A percentile compares a stretch with the other conserved stretches of the same genome.
phyloP scores from a whole-genome alignment of 176 grass and related monocot genomes.

The Oryza meyeriana region DNA sequence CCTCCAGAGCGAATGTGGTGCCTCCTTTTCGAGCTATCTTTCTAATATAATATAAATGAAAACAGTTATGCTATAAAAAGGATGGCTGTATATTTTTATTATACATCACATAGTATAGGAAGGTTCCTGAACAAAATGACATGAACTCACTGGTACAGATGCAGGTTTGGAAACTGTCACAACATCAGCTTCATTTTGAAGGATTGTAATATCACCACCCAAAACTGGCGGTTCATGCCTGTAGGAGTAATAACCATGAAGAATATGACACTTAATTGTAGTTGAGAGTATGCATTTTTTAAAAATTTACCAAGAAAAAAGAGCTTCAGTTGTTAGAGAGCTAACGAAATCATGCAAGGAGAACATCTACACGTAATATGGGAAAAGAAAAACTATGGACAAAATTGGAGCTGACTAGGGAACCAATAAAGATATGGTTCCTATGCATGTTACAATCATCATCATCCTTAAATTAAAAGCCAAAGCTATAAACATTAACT shows the following conservation, averaged over 20 bases:
- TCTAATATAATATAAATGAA: too few species aligned
- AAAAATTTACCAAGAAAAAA: conserved; percentile 8
- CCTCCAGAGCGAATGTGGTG: too few species aligned
- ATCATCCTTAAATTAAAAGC: not conserved
- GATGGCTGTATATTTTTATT: not conserved
- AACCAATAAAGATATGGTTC: not conserved
- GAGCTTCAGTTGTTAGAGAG: not conserved
- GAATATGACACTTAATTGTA: not conserved
- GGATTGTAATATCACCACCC: conserved; percentile 66
- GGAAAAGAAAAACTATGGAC: not conserved
- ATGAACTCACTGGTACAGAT: conserved; percentile 79
- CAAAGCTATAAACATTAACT: not conserved
- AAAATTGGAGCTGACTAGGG: not conserved
- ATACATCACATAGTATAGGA: not conserved
- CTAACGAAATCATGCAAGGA: not conserved
- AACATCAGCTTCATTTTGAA: conserved; percentile 83
- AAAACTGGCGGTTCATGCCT: conserved; percentile 94
- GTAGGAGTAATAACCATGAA: conserved; percentile 35
- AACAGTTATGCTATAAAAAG: conserved; percentile 1
- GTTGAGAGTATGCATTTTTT: not conserved
- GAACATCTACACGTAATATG: not conserved
- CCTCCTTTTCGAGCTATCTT: too few species aligned
- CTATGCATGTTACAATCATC: not conserved
- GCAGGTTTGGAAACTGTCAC: conserved; percentile 91
- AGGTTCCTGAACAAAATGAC: not conserved